Conservation (phyloP, 768 basidiomycete species). For the Paxillus rubicundulus region DNA sequence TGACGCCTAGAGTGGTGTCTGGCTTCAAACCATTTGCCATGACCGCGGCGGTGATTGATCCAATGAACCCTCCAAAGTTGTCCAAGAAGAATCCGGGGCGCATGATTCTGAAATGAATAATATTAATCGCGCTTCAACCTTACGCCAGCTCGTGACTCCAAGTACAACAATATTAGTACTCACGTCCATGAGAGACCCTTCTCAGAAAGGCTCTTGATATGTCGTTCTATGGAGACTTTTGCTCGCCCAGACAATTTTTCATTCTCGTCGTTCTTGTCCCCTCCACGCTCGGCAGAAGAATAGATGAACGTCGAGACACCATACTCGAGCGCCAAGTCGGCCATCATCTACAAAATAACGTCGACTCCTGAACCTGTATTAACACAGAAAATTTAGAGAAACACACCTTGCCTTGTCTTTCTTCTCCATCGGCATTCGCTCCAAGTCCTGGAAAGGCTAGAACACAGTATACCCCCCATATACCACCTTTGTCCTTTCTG, state of each 20-base stretch:
- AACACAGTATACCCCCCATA: conserved; percentile 42
- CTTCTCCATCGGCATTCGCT: conserved; percentile 38
- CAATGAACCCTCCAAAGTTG: conserved; percentile 39
- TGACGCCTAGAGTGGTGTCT: conserved; percentile 31
- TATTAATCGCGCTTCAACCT: background rate
- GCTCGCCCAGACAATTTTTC: conserved; percentile 28
- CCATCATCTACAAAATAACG: conserved; percentile 25
- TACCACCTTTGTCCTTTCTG: conserved; percentile 24
- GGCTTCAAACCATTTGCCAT: conserved; percentile 34
- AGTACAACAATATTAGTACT: conserved; percentile 9
- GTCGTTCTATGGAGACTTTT: conserved; percentile 38
- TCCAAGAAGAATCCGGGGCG: conserved; percentile 46
- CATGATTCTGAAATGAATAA: conserved; percentile 29
- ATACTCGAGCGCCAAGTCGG: conserved; percentile 38
- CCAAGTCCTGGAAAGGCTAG: conserved; percentile 42
- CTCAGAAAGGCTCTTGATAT: conserved; percentile 30
- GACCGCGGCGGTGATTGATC: conserved; percentile 34
- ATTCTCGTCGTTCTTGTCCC: conserved; percentile 32
- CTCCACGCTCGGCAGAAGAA: conserved; percentile 39
- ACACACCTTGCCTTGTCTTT: conserved; percentile 39
- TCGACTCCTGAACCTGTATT: background rate
- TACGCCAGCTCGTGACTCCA: background rate
- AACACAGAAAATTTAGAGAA: background rate
- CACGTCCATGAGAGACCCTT: conserved; percentile 40
- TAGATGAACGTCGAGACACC: conserved; percentile 35